Conservation (phyloP, 148 eudicot genomes). For the Rhododendron simsii region DNA sequence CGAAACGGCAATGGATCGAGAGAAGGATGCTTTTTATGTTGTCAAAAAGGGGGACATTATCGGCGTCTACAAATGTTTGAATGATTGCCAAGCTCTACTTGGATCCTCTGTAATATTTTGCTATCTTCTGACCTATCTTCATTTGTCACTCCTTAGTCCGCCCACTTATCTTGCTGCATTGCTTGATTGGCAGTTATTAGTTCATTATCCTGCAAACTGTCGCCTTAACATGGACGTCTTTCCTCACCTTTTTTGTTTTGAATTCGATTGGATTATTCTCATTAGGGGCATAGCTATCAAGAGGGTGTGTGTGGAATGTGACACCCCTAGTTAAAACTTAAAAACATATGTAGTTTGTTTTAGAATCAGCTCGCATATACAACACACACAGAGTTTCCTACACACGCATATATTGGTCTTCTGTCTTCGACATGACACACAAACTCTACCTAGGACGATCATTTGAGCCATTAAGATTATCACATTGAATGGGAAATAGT, state of each 20-base stretch:
- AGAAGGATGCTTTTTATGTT: conserved; percentile 65
- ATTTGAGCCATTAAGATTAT: background rate
- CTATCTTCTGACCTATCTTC: background rate
- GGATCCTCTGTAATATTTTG: conserved; percentile 42
- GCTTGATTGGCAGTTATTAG: conserved; percentile 2
- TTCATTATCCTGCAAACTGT: background rate
- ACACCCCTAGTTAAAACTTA: background rate
- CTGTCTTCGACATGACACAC: background rate
- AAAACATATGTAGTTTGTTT: background rate
- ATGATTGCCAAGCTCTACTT: conserved; percentile 65
- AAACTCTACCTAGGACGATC: background rate
- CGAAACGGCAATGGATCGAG: conserved; percentile 44
- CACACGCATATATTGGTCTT: background rate
- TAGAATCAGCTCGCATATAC: background rate
- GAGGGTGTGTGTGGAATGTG: background rate
- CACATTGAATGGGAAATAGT: background rate
- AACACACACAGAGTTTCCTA: background rate
- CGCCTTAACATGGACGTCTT: background rate
- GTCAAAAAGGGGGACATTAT: conserved; percentile 64
- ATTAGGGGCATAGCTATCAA: background rate
- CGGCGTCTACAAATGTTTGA: conserved; percentile 56
- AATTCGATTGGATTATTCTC: background rate
- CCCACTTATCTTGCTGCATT: background rate
- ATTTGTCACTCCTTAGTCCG: background rate
- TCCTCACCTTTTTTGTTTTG: background rate